Evolutionary conservation across 1,284 basidiomycete genomes (phyloP).

Genomic region (Sporisorium iseilematis-ciliati): DNA sequence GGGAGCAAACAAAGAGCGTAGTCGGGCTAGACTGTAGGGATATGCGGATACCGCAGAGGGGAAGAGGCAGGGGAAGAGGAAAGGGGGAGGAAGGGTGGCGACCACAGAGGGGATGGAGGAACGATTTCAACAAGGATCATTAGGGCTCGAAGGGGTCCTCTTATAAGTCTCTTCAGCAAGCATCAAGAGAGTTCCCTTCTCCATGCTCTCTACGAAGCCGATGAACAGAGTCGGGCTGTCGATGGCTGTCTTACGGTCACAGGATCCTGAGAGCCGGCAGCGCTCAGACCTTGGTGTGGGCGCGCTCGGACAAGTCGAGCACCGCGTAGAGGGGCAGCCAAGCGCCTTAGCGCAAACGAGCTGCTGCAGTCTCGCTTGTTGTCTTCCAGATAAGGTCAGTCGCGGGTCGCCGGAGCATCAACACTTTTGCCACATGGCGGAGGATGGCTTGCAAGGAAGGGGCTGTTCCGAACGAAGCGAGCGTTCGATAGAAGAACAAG

Average conservation of each 20-base stretch:
- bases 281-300: conserved; percentile 5
- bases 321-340: not conserved
- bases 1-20: not conserved
- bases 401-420: not conserved
- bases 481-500: conserved; percentile 30
- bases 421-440: conserved; percentile 14
- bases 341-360: not conserved
- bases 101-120: conserved; percentile 17
- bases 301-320: not conserved
- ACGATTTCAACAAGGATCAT: not conserved
- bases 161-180: conserved; percentile 12
- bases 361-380: not conserved
- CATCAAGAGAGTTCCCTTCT: not conserved
- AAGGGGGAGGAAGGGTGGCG: conserved; percentile 4
- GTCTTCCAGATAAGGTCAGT: not conserved
- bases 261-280: not conserved
- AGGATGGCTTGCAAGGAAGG: conserved; percentile 22
- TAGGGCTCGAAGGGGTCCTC: not conserved
- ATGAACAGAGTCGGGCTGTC: not conserved
- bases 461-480: conserved; percentile 42
- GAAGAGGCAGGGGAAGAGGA: conserved; percentile 1
- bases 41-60: not conserved
- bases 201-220: not conserved
- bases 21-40: not conserved
- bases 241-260: not conserved